A percentile compares a stretch with the other conserved stretches of the same genome.
These are phyloP conservation scores for Candida michaelii DNA, from an alignment of 805 yeast genomes.

Conservation along the genomic window DNA sequence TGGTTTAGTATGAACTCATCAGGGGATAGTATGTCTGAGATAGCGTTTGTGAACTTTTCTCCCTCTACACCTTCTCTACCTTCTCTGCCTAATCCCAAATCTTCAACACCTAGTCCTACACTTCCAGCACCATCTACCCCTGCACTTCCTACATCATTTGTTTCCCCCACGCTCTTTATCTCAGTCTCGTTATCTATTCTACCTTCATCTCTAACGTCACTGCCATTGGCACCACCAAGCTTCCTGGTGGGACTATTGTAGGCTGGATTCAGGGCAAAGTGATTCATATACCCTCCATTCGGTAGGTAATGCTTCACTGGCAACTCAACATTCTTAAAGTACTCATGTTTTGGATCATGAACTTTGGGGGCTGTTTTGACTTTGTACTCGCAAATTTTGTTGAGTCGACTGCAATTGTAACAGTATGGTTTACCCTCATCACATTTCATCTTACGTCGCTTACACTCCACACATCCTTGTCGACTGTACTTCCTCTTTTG, in stretches of 20 bases:
- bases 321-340: conserved; percentile 3
- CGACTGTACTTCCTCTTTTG: conserved; percentile 41
- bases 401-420: conserved; percentile 34
- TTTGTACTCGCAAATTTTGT: conserved; percentile 30
- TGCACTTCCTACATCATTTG: not conserved
- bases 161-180: not conserved
- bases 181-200: no score
- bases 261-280: conserved; percentile 9
- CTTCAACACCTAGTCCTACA: no score
- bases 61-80: no score
- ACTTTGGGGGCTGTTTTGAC: not conserved
- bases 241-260: no score
- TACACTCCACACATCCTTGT: conserved; percentile 44
- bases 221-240: no score
- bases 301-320: conserved; percentile 14
- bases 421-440: conserved; percentile 41
- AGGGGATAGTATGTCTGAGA: conserved; percentile 16
- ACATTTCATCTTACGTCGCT: conserved; percentile 44
- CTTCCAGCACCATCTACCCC: no score
- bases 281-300: conserved; percentile 13
- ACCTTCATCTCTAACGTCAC: no score
- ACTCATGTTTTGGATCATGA: not conserved
- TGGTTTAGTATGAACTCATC: conserved; percentile 8
- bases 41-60: conserved; percentile 16
- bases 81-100: no score